Evolutionary conservation across 1,284 basidiomycete species (phyloP), one percentile per base, ranked within the genome.

Genomic region (Ganoderma lingzhi): DNA sequence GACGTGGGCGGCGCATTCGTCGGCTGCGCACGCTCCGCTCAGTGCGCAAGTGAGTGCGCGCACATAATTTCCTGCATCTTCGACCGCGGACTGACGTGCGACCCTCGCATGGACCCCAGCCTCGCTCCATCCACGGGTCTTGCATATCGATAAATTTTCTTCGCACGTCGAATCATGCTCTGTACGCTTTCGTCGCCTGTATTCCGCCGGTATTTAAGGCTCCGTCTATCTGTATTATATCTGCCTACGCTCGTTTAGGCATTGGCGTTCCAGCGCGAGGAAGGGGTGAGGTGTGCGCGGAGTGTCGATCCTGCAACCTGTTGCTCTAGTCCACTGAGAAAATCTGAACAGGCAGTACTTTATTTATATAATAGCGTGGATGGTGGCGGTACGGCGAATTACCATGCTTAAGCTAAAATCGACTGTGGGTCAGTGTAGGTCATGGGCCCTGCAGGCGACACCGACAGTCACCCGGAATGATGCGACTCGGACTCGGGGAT

Each of bases 191-290:
- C 56, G 9, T 28, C 56, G 32, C 35, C 56, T 59, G 35, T 59
- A 59, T 59, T n/a, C 56, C 32, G 19, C 35, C 8, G 9, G 56
- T 59, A 60, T 60, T 60, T 60, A 41, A 35, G 23, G 9, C 23
- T 39, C 58, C 58, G 58, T 39, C 58, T 23, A 60, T 60, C 32
- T 60, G 58, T 60, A 60, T 60, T 6, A 23, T 60, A 41, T 60
- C 19, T 60, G 37, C 15, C 9, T 17, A 39, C 35, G 9, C 35
- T 8, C 35, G 35, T n/a, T 59, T 37, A 35, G 32, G 35, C 30
- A n/a, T n/a, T 61, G 23, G n/a, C 23, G 37, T 44, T 61, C 59
- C 35, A 35, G 39, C 59, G 39, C 37, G 39, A 61, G 37, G 59
- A 39, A 28, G 35, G 35, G 32, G 19, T 2, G 56, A 37, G 56